phyloP scores from a whole-genome alignment of 805 yeast species.

The Pichia californica region DNA sequence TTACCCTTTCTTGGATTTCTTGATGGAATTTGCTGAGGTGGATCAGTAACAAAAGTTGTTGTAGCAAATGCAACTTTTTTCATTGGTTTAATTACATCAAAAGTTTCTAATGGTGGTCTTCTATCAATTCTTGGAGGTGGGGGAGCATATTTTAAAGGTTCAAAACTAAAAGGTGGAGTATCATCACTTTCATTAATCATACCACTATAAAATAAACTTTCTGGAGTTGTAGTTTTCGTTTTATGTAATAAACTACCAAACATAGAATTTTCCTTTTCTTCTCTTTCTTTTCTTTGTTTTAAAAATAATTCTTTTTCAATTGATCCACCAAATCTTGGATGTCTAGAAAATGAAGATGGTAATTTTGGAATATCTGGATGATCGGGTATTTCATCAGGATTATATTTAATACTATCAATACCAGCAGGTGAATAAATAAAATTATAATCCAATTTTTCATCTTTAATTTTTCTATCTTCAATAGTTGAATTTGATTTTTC shows the following conservation, averaged over 20 bases:
- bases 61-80: slow-evolving; percentile 73
- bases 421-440: slow-evolving; percentile 21
- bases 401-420: slow-evolving; percentile 26
- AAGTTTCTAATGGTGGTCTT: slow-evolving; percentile 25
- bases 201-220: slow-evolving; percentile 14
- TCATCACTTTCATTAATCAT: slow-evolving; percentile 19
- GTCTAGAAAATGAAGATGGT: slow-evolving; percentile 40
- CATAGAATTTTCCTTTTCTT: slow-evolving; percentile 17
- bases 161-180: slow-evolving; percentile 17
- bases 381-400: slow-evolving; percentile 41
- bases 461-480: background rate
- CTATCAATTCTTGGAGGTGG: slow-evolving; percentile 26
- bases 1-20: slow-evolving; percentile 76
- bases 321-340: slow-evolving; percentile 25
- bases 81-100: slow-evolving; percentile 32
- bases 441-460: slow-evolving; percentile 10
- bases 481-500: slow-evolving; percentile 10
- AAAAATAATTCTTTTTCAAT: slow-evolving; percentile 20
- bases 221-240: slow-evolving; percentile 19
- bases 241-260: slow-evolving; percentile 28
- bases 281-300: slow-evolving; percentile 15
- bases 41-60: slow-evolving; percentile 67
- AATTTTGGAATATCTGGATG: slow-evolving; percentile 42
- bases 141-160: slow-evolving; percentile 18
- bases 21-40: slow-evolving; percentile 93